Conservation (phyloP, 192 early-diverging fungal species). For the Coemansia sp. region DNA sequence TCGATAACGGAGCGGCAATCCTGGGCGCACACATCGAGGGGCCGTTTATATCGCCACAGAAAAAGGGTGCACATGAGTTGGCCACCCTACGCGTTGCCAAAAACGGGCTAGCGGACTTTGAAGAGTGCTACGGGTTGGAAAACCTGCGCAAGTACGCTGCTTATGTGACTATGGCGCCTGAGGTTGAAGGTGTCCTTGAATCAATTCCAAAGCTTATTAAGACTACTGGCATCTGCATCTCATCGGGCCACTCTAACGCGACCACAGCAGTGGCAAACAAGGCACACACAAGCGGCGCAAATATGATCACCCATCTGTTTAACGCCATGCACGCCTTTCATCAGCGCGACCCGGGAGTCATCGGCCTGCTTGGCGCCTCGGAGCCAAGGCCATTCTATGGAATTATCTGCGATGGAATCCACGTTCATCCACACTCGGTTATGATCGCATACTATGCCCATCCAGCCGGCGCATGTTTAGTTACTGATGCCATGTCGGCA, state of each 20-base stretch:
- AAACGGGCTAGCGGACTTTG: constrained; percentile 64
- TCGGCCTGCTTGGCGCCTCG: constrained; percentile 67
- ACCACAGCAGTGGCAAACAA: constrained; percentile 62
- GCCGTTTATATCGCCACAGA: constrained; percentile 68
- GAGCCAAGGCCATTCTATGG: constrained; percentile 74
- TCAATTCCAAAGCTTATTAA: constrained; percentile 64
- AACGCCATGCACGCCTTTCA: constrained; percentile 87
- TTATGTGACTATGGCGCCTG: constrained; percentile 78
- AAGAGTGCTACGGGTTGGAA: constrained; percentile 71
- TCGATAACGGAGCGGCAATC: constrained; percentile 64
- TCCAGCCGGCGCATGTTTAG: constrained; percentile 71
- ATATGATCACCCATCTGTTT: constrained; percentile 79
- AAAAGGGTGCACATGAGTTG: constrained; percentile 75
- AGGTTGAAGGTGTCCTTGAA: constrained; percentile 70
- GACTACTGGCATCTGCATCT: constrained; percentile 63
- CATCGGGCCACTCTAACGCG: constrained; percentile 67
- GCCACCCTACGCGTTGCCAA: constrained; percentile 60
- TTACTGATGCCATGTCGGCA: constrained; percentile 81
- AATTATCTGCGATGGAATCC: constrained; percentile 81
- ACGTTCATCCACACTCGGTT: constrained; percentile 78
- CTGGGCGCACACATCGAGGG: constrained; percentile 72
- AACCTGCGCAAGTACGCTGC: constrained; percentile 57
- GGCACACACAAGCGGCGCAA: constrained; percentile 64
- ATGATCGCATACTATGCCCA: constrained; percentile 81
- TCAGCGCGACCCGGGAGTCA: constrained; percentile 81